Percentiles rank a stretch among this genome's conserved stretches.
These are phyloP conservation scores for Linum trigynum DNA, from an alignment of 345 rosid genomes.

Conservation along the genomic window DNA sequence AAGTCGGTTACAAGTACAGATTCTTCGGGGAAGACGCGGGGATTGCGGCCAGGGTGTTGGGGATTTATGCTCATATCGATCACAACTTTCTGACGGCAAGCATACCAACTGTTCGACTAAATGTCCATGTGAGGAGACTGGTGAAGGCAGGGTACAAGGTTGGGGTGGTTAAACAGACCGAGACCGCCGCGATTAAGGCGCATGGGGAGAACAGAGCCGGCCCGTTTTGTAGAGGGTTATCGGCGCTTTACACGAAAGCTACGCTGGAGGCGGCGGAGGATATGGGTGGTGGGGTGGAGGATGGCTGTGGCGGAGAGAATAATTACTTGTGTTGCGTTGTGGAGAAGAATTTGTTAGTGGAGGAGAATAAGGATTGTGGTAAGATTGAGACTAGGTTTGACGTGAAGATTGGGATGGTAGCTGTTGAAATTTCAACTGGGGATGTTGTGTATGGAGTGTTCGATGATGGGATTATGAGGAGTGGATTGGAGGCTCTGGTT, in stretches of 20 bases:
- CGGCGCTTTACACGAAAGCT: slow-evolving; percentile 82
- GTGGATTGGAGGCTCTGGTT: slow-evolving; percentile 72
- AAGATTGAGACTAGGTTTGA: slow-evolving; percentile 26
- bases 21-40: slow-evolving; percentile 92
- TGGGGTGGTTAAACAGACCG: slow-evolving; percentile 95
- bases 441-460: slow-evolving; percentile 81
- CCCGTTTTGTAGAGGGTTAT: slow-evolving; percentile 70
- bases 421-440: slow-evolving; percentile 82
- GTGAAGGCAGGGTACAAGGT: slow-evolving; percentile 82
- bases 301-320: slow-evolving; percentile 53
- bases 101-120: slow-evolving; percentile 78
- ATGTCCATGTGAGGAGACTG: slow-evolving; percentile 71
- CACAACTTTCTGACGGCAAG: slow-evolving; percentile 83
- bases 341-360: slow-evolving; percentile 32
- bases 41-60: slow-evolving; percentile 61
- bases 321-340: slow-evolving; percentile 76
- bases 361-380: slow-evolving; percentile 17
- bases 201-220: slow-evolving; percentile 54
- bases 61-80: slow-evolving; percentile 72
- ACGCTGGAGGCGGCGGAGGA: slow-evolving; percentile 88
- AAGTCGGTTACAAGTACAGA: slow-evolving; percentile 85
- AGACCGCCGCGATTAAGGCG: slow-evolving; percentile 85
- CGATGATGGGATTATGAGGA: slow-evolving; percentile 61
- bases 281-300: slow-evolving; percentile 59
- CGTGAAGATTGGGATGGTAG: slow-evolving; percentile 69